phyloP scores from a whole-genome alignment of 139 green algal species.

The Diplosphaera chodatii region DNA sequence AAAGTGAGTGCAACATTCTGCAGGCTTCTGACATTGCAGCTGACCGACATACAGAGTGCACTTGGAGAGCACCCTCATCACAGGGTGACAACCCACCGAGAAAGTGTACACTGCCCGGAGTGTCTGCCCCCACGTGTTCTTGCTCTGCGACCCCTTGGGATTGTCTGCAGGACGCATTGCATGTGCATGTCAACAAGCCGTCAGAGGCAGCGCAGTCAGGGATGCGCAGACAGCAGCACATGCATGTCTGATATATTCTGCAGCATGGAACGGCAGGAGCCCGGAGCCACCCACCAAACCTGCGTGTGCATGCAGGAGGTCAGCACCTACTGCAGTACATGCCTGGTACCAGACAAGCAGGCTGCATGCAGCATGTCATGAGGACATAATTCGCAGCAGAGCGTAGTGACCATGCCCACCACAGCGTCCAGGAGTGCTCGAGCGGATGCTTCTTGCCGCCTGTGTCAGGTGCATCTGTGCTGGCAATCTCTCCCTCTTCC shows the following conservation, averaged over 20 bases:
- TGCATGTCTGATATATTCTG: no score
- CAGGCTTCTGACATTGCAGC: no score
- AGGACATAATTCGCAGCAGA: background rate
- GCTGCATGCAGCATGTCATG: background rate
- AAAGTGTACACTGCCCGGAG: constrained; percentile 90
- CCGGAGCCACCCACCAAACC: background rate
- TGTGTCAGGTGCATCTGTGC: background rate
- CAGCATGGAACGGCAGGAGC: no score
- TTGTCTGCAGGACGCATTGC: background rate
- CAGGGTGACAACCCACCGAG: no score
- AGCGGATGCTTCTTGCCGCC: constrained; percentile 57
- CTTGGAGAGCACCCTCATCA: no score
- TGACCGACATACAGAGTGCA: no score
- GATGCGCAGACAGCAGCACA: no score
- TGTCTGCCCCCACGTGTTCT: constrained; percentile 64
- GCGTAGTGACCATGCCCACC: constrained; percentile 31
- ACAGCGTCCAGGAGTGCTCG: constrained; percentile 72
- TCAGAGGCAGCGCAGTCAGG: no score
- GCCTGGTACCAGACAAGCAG: no score
- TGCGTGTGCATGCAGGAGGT: background rate
- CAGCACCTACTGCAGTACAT: no score
- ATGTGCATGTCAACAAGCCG: background rate
- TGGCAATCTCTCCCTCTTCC: background rate
- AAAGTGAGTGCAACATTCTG: no score
- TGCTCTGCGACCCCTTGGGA: constrained; percentile 29